Evolutionary conservation across 2,329 filamentous ascomycete genomes (phyloP).

Genomic region (Simplicillium aogashimaense): DNA sequence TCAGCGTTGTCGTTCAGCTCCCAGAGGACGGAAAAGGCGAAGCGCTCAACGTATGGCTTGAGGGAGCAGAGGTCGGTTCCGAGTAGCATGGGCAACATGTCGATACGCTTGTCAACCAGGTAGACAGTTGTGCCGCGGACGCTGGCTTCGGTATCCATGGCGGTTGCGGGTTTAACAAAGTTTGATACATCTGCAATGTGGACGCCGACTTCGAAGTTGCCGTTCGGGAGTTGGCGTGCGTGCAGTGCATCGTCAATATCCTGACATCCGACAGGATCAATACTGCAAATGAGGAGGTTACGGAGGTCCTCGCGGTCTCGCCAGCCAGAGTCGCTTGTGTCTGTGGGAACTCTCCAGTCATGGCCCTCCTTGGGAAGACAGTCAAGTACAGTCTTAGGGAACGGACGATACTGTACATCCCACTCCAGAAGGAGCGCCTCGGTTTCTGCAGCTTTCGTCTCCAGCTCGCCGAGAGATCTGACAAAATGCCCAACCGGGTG

Average conservation of each 20-base stretch:
- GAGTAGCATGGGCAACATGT: constrained; percentile 95
- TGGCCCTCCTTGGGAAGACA: constrained; percentile 88
- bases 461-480: constrained; percentile 81
- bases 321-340: constrained; percentile 76
- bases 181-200: constrained; percentile 99
- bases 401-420: constrained; percentile 95
- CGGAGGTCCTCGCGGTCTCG: constrained; percentile 74
- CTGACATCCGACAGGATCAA: constrained; percentile 90
- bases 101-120: constrained; percentile 96
- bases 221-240: constrained; percentile 73
- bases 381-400: constrained; percentile 90
- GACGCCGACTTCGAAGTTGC: constrained; percentile 91
- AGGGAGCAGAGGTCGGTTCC: constrained; percentile 94
- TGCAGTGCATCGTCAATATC: constrained; percentile 98
- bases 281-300: constrained; percentile 86
- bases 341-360: constrained; percentile 83
- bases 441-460: constrained; percentile 96
- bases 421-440: constrained; percentile 90
- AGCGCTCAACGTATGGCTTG: constrained; percentile 95
- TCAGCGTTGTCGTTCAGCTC: constrained; percentile 80
- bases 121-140: constrained; percentile 95
- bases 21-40: constrained; percentile 79
- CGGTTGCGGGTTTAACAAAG: constrained; percentile 93
- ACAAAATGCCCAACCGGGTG: constrained; percentile 93
- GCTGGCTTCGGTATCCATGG: constrained; percentile 94